Evolutionary conservation across 164 flowering plant species (phyloP), one percentile per base, ranked within the genome.

Genomic region (Tinospora cordifolia): DNA sequence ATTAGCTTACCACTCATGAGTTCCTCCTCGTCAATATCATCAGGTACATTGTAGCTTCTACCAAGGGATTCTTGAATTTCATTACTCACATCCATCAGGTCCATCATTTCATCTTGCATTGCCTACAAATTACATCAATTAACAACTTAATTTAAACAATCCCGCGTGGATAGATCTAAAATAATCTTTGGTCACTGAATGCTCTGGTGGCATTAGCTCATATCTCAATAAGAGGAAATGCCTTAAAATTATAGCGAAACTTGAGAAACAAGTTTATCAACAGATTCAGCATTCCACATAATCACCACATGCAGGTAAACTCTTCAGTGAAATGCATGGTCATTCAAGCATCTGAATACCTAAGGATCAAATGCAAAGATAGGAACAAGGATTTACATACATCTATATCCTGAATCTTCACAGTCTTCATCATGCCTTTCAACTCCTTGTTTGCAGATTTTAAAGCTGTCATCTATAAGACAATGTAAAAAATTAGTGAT

Each of bases 91-190:
- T 92, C 97, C 99, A 94, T 90, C 78, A 94, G 79, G 77, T 94
- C 99, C 92, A 90, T 84, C 97, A 94, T 94, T 80, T 94, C 97
- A 81, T 94, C 99, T 94, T 94, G 99, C 85, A 94, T 81, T 72
- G 78, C 92, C 99, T 93, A 62, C 68, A 81, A 7, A 54, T 24
- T 34, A 68, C 57, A 75, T 39, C 12, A 71, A 58, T 14, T 34
- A 65, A 44, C 30, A 1, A 17, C 24, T 58, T 8, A 41, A 26
- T 63, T 69, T 63, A n/a, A 41, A 34, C 36, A 30, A 30, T 39
- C 12, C 6, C 60, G n/a, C 6, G 19, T 9, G 21, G 9, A 54
- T 19, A 21, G 24, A 54, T 54, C n/a, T 54, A 54, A 15, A 19
- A n/a, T 1, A 24, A 17, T 47, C 0, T 19, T 47, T 47, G 54